A percentile compares a stretch with the other conserved stretches of the same genome.
These are phyloP conservation scores for Collybia nuda DNA, from an alignment of 768 basidiomycete species.

Conservation along the genomic window DNA sequence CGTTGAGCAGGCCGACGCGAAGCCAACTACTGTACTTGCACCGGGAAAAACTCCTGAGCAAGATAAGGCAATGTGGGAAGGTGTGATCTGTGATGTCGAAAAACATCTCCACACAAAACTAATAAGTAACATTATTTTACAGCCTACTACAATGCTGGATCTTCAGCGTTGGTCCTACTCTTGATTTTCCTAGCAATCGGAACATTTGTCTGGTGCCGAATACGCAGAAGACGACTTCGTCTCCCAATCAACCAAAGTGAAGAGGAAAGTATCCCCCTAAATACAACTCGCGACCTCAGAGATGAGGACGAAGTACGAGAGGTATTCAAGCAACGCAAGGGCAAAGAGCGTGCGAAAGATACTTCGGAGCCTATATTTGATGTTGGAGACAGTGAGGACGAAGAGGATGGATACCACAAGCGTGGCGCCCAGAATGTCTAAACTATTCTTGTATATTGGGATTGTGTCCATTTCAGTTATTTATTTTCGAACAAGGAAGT, in stretches of 20 bases:
- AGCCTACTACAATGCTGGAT: conserved; percentile 97
- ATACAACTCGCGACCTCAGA: conserved; percentile 41
- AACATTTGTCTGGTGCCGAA: conserved; percentile 78
- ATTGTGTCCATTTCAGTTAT: not conserved
- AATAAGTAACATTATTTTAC: conserved; percentile 5
- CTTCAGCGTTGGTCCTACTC: conserved; percentile 80
- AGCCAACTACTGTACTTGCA: conserved; percentile 32
- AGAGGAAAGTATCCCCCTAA: conserved; percentile 77
- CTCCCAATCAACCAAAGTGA: conserved; percentile 32
- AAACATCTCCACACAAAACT: not conserved
- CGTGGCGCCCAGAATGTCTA: not conserved
- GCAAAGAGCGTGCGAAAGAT: conserved; percentile 45
- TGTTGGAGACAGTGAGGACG: conserved; percentile 56
- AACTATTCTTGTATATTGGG: not conserved
- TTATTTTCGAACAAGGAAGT: not conserved
- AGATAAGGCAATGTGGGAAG: conserved; percentile 89
- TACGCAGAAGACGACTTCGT: conserved; percentile 46
- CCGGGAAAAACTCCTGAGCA: conserved; percentile 69
- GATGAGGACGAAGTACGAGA: conserved; percentile 32
- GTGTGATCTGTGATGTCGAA: conserved; percentile 35
- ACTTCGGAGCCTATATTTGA: conserved; percentile 47
- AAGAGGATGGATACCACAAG: conserved; percentile 35
- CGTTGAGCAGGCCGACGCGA: conserved; percentile 39
- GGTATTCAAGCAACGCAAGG: conserved; percentile 35
- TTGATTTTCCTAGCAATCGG: conserved; percentile 69